phyloP scores from a whole-genome alignment of 495 filamentous ascomycete genomes.

The Aspergillus haitiensis region DNA sequence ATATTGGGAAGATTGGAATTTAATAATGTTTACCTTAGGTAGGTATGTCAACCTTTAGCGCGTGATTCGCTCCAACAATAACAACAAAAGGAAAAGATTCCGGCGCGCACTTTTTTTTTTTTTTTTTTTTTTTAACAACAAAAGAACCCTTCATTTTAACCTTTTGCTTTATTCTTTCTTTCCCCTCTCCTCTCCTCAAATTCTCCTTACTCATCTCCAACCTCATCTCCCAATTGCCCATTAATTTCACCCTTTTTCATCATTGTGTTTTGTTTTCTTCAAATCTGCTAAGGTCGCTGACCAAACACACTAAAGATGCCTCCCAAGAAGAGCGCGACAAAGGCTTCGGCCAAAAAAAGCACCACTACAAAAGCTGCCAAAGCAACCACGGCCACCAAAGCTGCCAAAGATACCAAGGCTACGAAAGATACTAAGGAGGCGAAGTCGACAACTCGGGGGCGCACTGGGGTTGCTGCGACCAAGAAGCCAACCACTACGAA shows the following conservation, averaged over 20 bases:
- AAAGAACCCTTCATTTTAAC: not conserved
- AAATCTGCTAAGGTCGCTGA: not conserved
- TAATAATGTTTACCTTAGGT: not conserved
- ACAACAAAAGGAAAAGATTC: not conserved
- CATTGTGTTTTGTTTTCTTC: constrained; percentile 17
- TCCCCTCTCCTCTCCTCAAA: constrained; percentile 8
- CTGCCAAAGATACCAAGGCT: not conserved
- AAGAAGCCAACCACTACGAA: constrained; percentile 14
- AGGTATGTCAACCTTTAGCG: constrained; percentile 4
- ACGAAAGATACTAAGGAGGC: not conserved
- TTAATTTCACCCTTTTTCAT: not conserved
- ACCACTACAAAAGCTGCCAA: constrained; percentile 14
- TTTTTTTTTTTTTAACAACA: not conserved
- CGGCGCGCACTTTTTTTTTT: constrained; percentile 9
- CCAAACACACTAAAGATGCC: constrained; percentile 30
- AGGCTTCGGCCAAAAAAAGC: constrained; percentile 22
- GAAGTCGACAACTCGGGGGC: constrained; percentile 20
- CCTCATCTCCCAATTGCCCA: not conserved
- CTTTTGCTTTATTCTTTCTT: not conserved
- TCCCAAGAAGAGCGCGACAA: constrained; percentile 35
- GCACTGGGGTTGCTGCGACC: constrained; percentile 14
- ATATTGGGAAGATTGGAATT: constrained; percentile 5
- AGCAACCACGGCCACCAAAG: constrained; percentile 2
- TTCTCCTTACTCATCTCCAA: constrained; percentile 7
- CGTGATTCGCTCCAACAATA: constrained; percentile 13